These are phyloP conservation scores for Hepatocystis sp. DNA, from an alignment of 169 alveolate genomes.

Conservation along the genomic window DNA sequence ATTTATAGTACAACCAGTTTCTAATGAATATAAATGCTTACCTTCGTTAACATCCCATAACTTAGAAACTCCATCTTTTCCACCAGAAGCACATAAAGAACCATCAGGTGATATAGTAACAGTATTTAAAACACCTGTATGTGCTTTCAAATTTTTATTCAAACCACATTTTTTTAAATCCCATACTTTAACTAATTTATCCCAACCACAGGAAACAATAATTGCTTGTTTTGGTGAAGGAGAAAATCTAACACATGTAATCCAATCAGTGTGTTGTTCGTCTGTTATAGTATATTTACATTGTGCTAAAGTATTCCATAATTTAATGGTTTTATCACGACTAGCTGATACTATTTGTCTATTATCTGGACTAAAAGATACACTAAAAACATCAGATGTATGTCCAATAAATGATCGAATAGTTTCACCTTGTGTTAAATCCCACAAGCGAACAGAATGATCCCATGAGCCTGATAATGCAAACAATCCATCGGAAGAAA, in stretches of 20 bases:
- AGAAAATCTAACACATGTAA: constrained; percentile 97
- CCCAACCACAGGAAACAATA: constrained; percentile 98
- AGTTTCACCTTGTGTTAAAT: constrained; percentile 92
- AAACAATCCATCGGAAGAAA: constrained; percentile 95
- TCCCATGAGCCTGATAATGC: constrained; percentile 97
- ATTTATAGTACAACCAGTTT: constrained; percentile 94
- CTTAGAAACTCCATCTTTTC: constrained; percentile 97
- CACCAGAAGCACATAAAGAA: constrained; percentile 98
- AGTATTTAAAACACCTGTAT: constrained; percentile 95
- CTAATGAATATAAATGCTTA: constrained; percentile 94
- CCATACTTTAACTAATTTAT: constrained; percentile 97
- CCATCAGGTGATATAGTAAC: constrained; percentile 98
- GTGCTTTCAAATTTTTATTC: constrained; percentile 95
- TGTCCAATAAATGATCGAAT: constrained; percentile 95
- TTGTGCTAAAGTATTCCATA: constrained; percentile 99
- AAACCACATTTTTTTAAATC: constrained; percentile 94
- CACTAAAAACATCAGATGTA: constrained; percentile 95
- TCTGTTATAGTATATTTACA: constrained; percentile 96
- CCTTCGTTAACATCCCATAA: constrained; percentile 97
- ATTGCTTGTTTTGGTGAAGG: constrained; percentile 96
- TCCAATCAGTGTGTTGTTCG: constrained; percentile 98
- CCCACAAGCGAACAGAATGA: constrained; percentile 94
- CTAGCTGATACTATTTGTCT: constrained; percentile 99
- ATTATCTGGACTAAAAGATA: constrained; percentile 98
- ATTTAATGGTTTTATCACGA: constrained; percentile 96